Conservation (phyloP, 495 filamentous ascomycete species). For the Aspergillus sclerotioniger region DNA sequence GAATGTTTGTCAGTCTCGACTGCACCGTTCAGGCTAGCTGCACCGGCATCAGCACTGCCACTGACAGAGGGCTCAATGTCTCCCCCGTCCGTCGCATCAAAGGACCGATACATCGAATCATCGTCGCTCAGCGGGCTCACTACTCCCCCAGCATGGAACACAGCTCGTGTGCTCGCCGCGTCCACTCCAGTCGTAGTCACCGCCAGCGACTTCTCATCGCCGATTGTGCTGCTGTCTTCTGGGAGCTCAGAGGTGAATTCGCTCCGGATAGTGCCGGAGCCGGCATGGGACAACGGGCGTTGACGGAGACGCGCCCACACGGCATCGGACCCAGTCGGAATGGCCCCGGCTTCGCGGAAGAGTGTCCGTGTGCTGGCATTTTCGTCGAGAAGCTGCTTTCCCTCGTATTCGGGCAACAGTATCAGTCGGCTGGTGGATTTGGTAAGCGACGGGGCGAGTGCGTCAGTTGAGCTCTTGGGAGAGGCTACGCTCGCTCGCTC, state of each 20-base stretch:
- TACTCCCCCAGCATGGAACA: conserved; percentile 33
- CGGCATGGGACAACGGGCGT: conserved; percentile 27
- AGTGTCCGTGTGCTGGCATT: conserved; percentile 39
- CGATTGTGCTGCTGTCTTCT: conserved; percentile 33
- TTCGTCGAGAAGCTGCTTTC: conserved; percentile 28
- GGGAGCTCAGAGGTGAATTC: conserved; percentile 31
- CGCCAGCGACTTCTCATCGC: conserved; percentile 30
- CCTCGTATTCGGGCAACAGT: conserved; percentile 32
- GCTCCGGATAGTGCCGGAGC: conserved; percentile 32
- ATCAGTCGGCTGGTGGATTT: conserved; percentile 31
- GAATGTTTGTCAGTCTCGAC: not conserved
- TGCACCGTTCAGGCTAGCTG: not conserved
- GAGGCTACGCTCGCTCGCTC: not conserved
- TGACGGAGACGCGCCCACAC: conserved; percentile 20
- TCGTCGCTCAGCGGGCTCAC: conserved; percentile 16
- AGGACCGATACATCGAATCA: conserved; percentile 26
- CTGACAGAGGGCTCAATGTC: conserved; percentile 4
- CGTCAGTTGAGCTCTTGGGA: not conserved
- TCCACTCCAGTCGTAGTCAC: conserved; percentile 24
- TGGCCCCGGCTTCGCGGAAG: conserved; percentile 33
- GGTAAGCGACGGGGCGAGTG: conserved; percentile 4
- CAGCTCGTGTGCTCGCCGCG: conserved; percentile 39
- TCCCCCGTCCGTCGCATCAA: conserved; percentile 21
- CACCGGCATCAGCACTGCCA: not conserved
- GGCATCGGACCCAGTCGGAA: conserved; percentile 27